Percentiles rank a stretch among this genome's conserved stretches.
Conservation (phyloP, 2,329 filamentous ascomycete genomes). For the Aspergillus japonicus region DNA sequence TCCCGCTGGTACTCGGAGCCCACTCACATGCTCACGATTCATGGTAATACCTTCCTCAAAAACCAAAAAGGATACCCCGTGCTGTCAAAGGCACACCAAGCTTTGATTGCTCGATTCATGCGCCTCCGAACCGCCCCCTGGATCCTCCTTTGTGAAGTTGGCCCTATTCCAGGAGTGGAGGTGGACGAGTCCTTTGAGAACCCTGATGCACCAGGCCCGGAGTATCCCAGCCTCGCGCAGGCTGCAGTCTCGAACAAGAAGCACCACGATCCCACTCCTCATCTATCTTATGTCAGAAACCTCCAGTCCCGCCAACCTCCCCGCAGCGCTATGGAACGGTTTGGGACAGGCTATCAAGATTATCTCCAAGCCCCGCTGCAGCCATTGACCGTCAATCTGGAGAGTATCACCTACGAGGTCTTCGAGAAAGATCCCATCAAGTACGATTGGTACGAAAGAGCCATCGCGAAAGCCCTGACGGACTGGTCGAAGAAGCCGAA, state of each 20-base stretch:
- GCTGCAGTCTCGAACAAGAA: constrained; percentile 54
- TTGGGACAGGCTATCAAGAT: constrained; percentile 77
- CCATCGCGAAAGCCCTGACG: constrained; percentile 73
- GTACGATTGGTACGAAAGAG: constrained; percentile 91
- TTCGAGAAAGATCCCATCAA: constrained; percentile 99
- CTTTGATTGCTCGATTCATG: constrained; percentile 57
- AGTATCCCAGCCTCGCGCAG: constrained; percentile 71
- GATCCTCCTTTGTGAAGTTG: constrained; percentile 60
- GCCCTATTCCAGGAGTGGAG: constrained; percentile 52
- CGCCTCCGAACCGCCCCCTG: constrained; percentile 59
- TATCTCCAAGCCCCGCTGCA: constrained; percentile 94
- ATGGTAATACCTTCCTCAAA: constrained; percentile 54
- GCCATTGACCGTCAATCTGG: constrained; percentile 91
- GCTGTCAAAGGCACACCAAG: constrained; percentile 58
- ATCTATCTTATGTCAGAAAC: constrained; percentile 80
- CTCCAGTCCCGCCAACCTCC: constrained; percentile 78
- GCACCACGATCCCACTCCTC: constrained; percentile 57
- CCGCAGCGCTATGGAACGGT: constrained; percentile 61
- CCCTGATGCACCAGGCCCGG: constrained; percentile 24
- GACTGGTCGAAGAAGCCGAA: constrained; percentile 80
- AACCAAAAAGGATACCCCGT: constrained; percentile 61
- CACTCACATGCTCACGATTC: constrained; percentile 56
- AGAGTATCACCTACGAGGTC: constrained; percentile 96
- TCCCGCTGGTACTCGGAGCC: constrained; percentile 65
- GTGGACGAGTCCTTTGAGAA: constrained; percentile 19